Evolutionary conservation across 2,329 filamentous ascomycete species (phyloP).

Genomic region (Fusarium longipes): DNA sequence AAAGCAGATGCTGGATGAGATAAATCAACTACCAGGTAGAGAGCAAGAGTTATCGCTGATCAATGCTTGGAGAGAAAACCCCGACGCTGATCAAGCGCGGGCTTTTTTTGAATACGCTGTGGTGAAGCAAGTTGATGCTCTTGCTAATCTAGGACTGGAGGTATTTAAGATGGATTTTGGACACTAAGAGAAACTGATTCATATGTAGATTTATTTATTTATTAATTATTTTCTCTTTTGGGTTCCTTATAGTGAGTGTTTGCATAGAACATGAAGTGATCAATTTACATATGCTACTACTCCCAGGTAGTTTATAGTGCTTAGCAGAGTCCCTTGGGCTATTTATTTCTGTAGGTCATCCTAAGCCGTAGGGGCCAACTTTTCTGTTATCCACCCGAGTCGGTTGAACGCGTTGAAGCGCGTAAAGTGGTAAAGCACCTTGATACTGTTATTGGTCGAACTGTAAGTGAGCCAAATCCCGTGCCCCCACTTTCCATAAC

Average conservation of each 20-base stretch:
- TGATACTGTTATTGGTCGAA: not conserved
- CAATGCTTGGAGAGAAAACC: conserved; percentile 57
- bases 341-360: too few species aligned
- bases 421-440: not conserved
- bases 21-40: conserved; percentile 59
- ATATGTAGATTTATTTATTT: too few species aligned
- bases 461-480: not conserved
- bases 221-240: not conserved
- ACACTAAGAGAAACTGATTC: not conserved
- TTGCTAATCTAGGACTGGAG: conserved; percentile 59
- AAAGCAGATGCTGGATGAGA: conserved; percentile 60
- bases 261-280: not conserved
- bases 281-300: not conserved
- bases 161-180: conserved; percentile 58
- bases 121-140: conserved; percentile 58
- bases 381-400: too few species aligned
- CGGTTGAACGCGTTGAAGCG: not conserved
- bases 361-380: too few species aligned
- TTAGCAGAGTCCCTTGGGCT: too few species aligned
- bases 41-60: conserved; percentile 59
- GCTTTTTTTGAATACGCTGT: conserved; percentile 64
- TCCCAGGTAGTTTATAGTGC: not conserved
- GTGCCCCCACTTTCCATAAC: not conserved
- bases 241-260: not conserved
- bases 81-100: conserved; percentile 53